These are phyloP conservation scores for Ogataea trehaloabstinens DNA, from an alignment of 805 yeast genomes.

Conservation along the genomic window DNA sequence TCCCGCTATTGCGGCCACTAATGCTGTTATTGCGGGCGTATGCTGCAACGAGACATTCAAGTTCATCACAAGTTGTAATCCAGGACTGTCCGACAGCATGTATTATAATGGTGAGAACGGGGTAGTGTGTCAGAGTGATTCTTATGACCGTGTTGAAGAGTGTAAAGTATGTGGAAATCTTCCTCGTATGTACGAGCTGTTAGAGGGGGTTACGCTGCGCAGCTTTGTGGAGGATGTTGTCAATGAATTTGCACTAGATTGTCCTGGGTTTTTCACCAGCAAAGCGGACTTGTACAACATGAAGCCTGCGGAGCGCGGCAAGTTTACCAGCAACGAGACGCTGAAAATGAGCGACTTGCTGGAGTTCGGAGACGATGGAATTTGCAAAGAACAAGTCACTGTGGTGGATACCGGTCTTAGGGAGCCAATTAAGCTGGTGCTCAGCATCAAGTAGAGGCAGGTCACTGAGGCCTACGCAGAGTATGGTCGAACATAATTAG, in stretches of 20 bases:
- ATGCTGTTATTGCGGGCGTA: constrained; percentile 86
- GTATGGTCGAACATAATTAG: too few relatives aligned
- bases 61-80: constrained; percentile 67
- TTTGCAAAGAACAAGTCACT: constrained; percentile 10
- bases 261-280: constrained; percentile 21
- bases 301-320: constrained; percentile 7
- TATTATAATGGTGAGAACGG: constrained; percentile 84
- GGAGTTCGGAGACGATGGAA: constrained; percentile 14
- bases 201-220: constrained; percentile 7
- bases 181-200: constrained; percentile 17
- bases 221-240: constrained; percentile 18
- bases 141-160: constrained; percentile 53
- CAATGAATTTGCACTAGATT: constrained; percentile 9
- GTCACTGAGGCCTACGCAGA: too few relatives aligned
- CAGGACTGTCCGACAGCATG: constrained; percentile 71
- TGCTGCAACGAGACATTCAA: constrained; percentile 87
- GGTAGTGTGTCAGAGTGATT: constrained; percentile 69
- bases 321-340: not conserved
- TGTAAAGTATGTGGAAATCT: constrained; percentile 76
- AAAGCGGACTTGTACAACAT: constrained; percentile 27
- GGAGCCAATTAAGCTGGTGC: constrained; percentile 7
- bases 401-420: constrained; percentile 17
- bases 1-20: constrained; percentile 93
- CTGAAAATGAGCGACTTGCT: constrained; percentile 9
- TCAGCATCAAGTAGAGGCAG: too few relatives aligned